Conservation (phyloP, 2,329 filamentous ascomycete species). For the Aaosphaeria pasadenensis region DNA sequence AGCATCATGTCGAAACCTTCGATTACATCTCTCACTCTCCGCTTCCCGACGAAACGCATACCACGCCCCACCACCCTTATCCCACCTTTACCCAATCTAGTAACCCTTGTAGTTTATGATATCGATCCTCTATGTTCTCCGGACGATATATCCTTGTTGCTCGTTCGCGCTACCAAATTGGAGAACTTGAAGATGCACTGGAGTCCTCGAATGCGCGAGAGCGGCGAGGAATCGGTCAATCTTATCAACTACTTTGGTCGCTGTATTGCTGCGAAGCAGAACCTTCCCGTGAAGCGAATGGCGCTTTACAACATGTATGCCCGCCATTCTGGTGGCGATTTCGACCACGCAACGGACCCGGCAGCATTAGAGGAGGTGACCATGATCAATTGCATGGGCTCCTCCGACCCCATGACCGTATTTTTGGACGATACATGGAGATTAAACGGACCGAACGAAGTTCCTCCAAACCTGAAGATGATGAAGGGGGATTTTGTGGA, state of each 20-base stretch:
- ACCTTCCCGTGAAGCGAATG: slow-evolving; percentile 49
- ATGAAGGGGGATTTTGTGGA: slow-evolving; percentile 50
- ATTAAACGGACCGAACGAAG: slow-evolving; percentile 13
- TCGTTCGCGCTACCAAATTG: slow-evolving; percentile 54
- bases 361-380: slow-evolving; percentile 47
- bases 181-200: slow-evolving; percentile 58
- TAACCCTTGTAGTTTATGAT: slow-evolving; percentile 53
- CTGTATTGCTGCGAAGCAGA: slow-evolving; percentile 46
- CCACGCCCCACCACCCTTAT: slow-evolving; percentile 57
- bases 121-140: slow-evolving; percentile 64
- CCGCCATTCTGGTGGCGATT: slow-evolving; percentile 45
- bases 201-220: slow-evolving; percentile 59
- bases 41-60: slow-evolving; percentile 55
- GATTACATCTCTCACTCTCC: slow-evolving; percentile 54
- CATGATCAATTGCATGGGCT: slow-evolving; percentile 52
- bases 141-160: slow-evolving; percentile 58
- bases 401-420: slow-evolving; percentile 44
- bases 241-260: slow-evolving; percentile 57
- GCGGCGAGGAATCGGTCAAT: slow-evolving; percentile 56
- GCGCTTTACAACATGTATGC: slow-evolving; percentile 59
- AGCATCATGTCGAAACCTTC: slow-evolving; percentile 50
- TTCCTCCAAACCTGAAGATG: slow-evolving; percentile 43
- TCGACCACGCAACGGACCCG: slow-evolving; percentile 45
- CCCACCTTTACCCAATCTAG: slow-evolving; percentile 56
- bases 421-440: slow-evolving; percentile 59